Percentiles rank a stretch among this genome's conserved stretches.
These are phyloP conservation scores for Pythium rishiriense DNA, from an alignment of 352 stramenopile species.

Conservation along the genomic window DNA sequence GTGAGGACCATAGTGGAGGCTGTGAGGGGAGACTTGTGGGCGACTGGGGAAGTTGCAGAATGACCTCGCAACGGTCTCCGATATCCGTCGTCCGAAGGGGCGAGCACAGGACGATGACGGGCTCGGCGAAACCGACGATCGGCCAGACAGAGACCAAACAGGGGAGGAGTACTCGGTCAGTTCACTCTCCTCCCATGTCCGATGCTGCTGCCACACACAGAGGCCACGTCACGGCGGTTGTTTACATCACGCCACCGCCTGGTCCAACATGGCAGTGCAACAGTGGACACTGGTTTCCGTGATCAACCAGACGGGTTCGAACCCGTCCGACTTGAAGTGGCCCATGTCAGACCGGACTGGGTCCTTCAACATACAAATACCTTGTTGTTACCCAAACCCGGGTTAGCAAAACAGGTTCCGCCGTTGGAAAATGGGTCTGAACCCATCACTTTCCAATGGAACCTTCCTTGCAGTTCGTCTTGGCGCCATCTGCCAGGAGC, in stretches of 20 bases:
- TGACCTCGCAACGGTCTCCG: conserved; percentile 1
- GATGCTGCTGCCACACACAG: background rate
- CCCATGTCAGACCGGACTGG: background rate
- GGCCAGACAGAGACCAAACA: background rate
- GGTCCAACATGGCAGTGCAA: background rate
- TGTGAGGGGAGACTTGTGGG: background rate
- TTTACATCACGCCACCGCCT: conserved; percentile 13
- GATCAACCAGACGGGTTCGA: background rate
- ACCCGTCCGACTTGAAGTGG: background rate
- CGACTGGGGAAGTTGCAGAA: conserved; percentile 15
- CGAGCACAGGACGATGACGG: too few relatives aligned
- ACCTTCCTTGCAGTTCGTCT: conserved; percentile 1
- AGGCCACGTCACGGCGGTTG: conserved; percentile 9
- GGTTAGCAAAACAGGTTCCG: background rate
- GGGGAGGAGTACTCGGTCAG: background rate
- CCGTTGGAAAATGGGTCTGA: background rate
- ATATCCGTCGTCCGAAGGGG: background rate
- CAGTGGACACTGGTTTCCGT: background rate
- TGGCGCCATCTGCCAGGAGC: background rate
- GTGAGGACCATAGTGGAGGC: conserved; percentile 21
- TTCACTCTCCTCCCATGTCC: conserved; percentile 2
- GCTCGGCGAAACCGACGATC: background rate
- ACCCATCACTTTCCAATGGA: background rate
- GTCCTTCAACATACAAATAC: background rate
- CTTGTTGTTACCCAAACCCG: background rate